Evolutionary conservation across 2,329 filamentous ascomycete genomes (phyloP), one percentile per base, ranked within the genome.

Genomic region (Chaetomium strumarium): DNA sequence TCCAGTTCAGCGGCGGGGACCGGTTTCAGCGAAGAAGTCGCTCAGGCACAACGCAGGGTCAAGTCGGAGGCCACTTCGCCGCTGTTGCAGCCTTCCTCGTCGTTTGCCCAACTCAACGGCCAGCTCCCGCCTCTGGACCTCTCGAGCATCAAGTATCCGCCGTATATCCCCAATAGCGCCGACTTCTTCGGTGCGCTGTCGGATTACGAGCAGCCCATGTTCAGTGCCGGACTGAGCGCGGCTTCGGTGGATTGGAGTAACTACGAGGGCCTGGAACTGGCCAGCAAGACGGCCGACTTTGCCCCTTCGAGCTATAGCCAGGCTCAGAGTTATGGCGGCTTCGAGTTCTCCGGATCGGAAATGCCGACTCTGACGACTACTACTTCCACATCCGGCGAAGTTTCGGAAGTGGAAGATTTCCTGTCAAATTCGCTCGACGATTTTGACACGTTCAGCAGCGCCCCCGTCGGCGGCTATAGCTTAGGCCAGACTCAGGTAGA

Each of bases 321-420:
- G 66, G 70, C 77, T 24, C 75, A 72, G 53, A 75, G 76, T 62
- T 79, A 77, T 63, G 75, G 72, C 56, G 75, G 75, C 36, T 78
- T 76, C 58, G 79, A 80, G 49, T 79, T 75, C 57, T 73, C 68
- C 59, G 76, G 73, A 56, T 77, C 74, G n/a, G 78, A 80, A 62
- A 73, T 77, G 29, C 74, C 75, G 46, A 71, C 77, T 45, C 65
- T 84, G 61, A 77, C 80, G 56, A 73, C 79, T 63, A 74, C 79
- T 14, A 84, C 81, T 11, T 86, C 80, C 10, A 84, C 80, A 9
- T 86, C 83, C 12, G 83, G 83, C 34, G 82, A 86, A 55, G 81
- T 85, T 9, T 85, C 82, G 10, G 82, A 85, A 64, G 80, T 81
- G 5, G 83, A 85, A 56, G 83, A 85, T 58, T 76, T 77, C 46